Evolutionary conservation across 2,329 filamentous ascomycete species (phyloP).

Genomic region (Neonectria sp.): DNA sequence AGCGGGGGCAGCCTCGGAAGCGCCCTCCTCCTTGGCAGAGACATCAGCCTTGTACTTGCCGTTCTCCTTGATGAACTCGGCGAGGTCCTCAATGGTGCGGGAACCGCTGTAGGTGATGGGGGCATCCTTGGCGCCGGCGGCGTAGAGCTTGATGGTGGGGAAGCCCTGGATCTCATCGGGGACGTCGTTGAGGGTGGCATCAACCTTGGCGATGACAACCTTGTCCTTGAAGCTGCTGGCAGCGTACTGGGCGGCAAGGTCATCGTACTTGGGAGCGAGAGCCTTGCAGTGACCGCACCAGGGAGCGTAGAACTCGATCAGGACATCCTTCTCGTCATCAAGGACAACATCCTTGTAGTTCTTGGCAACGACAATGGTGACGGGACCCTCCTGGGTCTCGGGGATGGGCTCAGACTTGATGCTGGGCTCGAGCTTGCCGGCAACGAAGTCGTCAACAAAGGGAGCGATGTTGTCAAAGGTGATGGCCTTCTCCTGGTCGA

Average conservation of each 20-base stretch:
- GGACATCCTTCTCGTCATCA: conserved; percentile 95
- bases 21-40: conserved; percentile 67
- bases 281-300: conserved; percentile 99
- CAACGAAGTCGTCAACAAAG: conserved; percentile 89
- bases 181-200: conserved; percentile 95
- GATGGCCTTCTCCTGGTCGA: conserved; percentile 86
- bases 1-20: conserved; percentile 69
- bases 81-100: conserved; percentile 92
- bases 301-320: conserved; percentile 98
- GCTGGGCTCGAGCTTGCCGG: conserved; percentile 93
- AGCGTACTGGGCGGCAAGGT: conserved; percentile 85
- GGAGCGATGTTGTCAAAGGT: conserved; percentile 78
- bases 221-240: conserved; percentile 84
- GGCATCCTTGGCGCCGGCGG: conserved; percentile 87
- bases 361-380: conserved; percentile 91
- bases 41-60: conserved; percentile 89
- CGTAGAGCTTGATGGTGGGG: conserved; percentile 99
- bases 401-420: conserved; percentile 99
- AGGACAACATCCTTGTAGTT: conserved; percentile 94
- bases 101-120: conserved; percentile 90
- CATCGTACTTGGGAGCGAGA: conserved; percentile 96
- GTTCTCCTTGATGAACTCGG: conserved; percentile 94
- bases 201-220: conserved; percentile 96
- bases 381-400: conserved; percentile 91
- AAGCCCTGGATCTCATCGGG: conserved; percentile 98